Evolutionary conservation across 768 basidiomycete genomes (phyloP).

Genomic region (Phlebiopsis gigantea): DNA sequence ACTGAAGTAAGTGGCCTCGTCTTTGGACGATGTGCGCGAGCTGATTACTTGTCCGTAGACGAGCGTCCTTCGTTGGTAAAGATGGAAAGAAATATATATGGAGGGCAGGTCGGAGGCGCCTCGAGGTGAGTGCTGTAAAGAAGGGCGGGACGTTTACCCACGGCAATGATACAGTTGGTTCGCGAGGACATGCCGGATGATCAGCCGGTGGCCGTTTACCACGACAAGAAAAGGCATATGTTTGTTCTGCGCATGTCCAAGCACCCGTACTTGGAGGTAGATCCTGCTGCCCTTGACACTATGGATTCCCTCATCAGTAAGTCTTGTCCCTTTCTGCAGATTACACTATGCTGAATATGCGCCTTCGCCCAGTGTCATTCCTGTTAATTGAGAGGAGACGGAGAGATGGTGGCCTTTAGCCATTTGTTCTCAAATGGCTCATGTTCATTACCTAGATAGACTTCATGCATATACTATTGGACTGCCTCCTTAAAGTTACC

Average conservation of each 20-base stretch:
- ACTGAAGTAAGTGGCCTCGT: constrained; percentile 8
- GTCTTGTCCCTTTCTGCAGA: constrained; percentile 3
- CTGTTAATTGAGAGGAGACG: constrained; percentile 27
- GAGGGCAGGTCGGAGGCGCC: constrained; percentile 15
- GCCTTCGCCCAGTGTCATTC: constrained; percentile 24
- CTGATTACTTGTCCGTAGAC: constrained; percentile 10
- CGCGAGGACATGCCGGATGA: constrained; percentile 25
- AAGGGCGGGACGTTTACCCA: no score
- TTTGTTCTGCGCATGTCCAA: constrained; percentile 31
- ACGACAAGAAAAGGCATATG: constrained; percentile 29
- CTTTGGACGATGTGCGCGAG: neutral
- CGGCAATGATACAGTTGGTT: constrained; percentile 21
- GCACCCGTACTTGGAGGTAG: constrained; percentile 32
- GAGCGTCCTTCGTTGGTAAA: constrained; percentile 22
- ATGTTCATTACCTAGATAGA: no score
- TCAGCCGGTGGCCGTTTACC: constrained; percentile 30
- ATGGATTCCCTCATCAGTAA: constrained; percentile 32
- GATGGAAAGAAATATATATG: constrained; percentile 27
- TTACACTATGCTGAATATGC: neutral
- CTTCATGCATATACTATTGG: no score
- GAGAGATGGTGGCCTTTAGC: constrained; percentile 10
- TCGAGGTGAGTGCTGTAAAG: constrained; percentile 19
- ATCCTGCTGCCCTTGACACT: constrained; percentile 26
- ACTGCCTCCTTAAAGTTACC: no score
- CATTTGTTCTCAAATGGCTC: no score